These are phyloP conservation scores for Caryopteris hybrid DNA, from an alignment of 305 asterid genomes.

Conservation along the genomic window DNA sequence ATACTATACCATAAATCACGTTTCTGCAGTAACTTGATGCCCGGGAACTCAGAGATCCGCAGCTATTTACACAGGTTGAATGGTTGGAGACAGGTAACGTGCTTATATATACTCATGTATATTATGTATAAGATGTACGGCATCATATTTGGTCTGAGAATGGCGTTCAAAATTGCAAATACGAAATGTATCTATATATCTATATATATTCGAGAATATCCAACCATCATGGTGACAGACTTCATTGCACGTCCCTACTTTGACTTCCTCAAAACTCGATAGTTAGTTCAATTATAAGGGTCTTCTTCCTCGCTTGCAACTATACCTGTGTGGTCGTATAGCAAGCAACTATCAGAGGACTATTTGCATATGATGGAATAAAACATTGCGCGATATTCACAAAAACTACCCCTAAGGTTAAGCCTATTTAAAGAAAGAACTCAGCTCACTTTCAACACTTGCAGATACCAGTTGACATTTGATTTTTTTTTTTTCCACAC, in stretches of 20 bases:
- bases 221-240: neutral
- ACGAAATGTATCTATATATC: neutral
- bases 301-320: neutral
- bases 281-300: neutral
- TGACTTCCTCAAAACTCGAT: neutral
- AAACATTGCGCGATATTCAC: neutral
- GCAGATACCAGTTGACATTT: no score
- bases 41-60: neutral
- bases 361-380: neutral
- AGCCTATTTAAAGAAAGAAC: neutral
- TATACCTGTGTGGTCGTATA: neutral
- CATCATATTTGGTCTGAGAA: neutral
- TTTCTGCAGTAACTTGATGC: neutral
- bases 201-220: neutral
- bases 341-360: no score
- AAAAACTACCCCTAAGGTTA: neutral
- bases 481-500: neutral
- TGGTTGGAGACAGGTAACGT: neutral
- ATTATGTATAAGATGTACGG: neutral
- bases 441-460: neutral
- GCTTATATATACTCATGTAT: neutral
- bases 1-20: neutral
- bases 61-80: slow-evolving; percentile 3
- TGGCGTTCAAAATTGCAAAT: slow-evolving; percentile 3
- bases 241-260: neutral